Conservation (phyloP, 257 asterid species). For the Anisodus acutangulus region DNA sequence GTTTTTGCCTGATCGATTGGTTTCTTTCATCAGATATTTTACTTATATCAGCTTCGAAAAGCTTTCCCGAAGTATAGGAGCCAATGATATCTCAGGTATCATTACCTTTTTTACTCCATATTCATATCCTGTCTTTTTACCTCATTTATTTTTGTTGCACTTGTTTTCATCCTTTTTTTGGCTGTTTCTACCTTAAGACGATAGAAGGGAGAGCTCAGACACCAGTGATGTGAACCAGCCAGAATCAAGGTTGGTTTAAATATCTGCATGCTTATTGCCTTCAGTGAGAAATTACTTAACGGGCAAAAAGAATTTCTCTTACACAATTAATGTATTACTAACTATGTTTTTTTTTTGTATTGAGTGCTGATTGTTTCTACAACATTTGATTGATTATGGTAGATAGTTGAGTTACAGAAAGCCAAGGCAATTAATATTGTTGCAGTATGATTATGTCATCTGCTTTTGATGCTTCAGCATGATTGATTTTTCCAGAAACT, state of each 20-base stretch:
- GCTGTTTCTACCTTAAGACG: conserved; percentile 42
- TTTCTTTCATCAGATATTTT: conserved; percentile 60
- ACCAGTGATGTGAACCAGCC: conserved; percentile 40
- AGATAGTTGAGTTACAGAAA: neutral
- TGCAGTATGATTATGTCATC: neutral
- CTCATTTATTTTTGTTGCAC: neutral
- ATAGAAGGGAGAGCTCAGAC: conserved; percentile 38
- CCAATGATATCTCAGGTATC: conserved; percentile 47
- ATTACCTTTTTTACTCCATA: neutral
- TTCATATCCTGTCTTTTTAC: neutral
- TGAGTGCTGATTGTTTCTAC: neutral
- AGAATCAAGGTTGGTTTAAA: conserved; percentile 54
- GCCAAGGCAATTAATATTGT: neutral
- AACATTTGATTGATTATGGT: neutral
- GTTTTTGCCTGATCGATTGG: neutral
- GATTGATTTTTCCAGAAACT: neutral
- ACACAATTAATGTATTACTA: neutral
- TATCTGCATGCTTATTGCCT: neutral
- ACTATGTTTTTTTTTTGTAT: neutral
- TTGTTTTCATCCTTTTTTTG: conserved; percentile 8
- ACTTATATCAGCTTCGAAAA: conserved; percentile 79
- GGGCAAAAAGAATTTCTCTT: neutral
- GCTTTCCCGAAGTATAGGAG: conserved; percentile 62
- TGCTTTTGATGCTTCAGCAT: neutral
- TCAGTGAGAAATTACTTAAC: neutral